A percentile compares a stretch with the other conserved stretches of the same genome.
These are phyloP conservation scores for Solanum dulcamara DNA, from an alignment of 257 asterid species.

Conservation along the genomic window DNA sequence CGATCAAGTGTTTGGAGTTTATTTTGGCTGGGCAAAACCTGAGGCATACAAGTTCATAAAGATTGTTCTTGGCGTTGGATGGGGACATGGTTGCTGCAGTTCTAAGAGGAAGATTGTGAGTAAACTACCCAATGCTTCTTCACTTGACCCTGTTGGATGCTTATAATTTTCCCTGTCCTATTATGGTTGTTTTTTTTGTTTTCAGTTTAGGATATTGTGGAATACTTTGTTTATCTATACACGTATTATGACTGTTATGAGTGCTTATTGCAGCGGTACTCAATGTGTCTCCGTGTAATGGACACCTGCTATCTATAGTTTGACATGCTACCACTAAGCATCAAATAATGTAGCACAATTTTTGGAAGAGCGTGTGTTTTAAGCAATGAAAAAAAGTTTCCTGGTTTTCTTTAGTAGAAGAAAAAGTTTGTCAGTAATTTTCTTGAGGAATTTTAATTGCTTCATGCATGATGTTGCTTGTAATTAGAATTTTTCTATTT, in stretches of 20 bases:
- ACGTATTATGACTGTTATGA: not conserved
- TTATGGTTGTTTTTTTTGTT: not conserved
- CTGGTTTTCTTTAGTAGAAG: not conserved
- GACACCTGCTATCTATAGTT: not conserved
- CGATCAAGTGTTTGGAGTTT: slow-evolving; percentile 64
- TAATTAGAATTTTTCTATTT: not conserved
- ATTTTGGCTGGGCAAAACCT: slow-evolving; percentile 68
- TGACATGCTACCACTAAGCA: not conserved
- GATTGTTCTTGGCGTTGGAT: slow-evolving; percentile 51
- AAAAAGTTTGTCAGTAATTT: not conserved
- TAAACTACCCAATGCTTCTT: not conserved
- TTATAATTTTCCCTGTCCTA: not conserved
- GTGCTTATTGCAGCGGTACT: not conserved
- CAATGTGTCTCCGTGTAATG: not conserved
- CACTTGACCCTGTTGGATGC: not conserved
- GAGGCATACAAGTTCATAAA: slow-evolving; percentile 30
- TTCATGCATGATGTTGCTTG: not conserved
- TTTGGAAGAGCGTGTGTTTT: not conserved
- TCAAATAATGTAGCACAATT: not conserved
- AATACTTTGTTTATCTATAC: not conserved
- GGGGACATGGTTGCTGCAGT: slow-evolving; percentile 31
- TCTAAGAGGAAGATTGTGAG: slow-evolving; percentile 53
- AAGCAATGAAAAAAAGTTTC: not conserved
- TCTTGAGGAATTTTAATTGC: not conserved
- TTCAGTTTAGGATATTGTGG: not conserved